phyloP scores from a whole-genome alignment of 78 protist genomes.

The Guillardia theta region DNA sequence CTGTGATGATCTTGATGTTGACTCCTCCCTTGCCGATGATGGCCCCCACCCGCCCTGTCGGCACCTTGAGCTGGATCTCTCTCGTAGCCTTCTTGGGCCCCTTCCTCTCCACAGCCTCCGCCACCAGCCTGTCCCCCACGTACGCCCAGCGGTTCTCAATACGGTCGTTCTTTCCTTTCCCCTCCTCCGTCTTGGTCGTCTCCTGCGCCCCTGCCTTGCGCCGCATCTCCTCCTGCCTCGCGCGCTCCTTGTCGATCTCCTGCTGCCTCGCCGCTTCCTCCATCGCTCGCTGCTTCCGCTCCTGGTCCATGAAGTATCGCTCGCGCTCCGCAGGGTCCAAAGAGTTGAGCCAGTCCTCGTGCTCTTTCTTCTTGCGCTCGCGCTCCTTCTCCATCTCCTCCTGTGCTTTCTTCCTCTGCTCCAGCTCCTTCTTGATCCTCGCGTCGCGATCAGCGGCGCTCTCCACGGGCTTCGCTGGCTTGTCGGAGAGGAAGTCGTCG shows the following conservation, averaged over 20 bases:
- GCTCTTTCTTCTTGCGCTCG: slow-evolving; percentile 28
- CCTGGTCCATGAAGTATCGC: not conserved
- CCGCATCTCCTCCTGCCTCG: not conserved
- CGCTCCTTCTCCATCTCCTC: not conserved
- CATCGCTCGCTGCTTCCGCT: slow-evolving; percentile 37
- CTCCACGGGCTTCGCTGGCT: not conserved
- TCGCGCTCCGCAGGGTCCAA: not conserved
- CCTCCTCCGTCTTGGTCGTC: not conserved
- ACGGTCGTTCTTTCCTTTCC: not conserved
- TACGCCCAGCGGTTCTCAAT: not conserved
- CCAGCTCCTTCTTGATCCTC: not conserved
- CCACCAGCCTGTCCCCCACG: not conserved
- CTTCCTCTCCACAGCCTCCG: slow-evolving; percentile 19
- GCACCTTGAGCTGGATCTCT: slow-evolving; percentile 15
- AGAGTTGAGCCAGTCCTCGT: slow-evolving; percentile 9
- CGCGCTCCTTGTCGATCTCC: not conserved
- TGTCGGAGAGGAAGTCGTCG: slow-evolving; percentile 14
- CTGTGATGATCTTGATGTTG: slow-evolving; percentile 16
- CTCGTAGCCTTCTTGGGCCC: slow-evolving; percentile 22
- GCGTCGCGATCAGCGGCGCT: not conserved
- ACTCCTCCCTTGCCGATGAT: slow-evolving; percentile 15
- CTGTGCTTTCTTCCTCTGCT: not conserved
- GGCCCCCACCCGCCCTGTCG: not conserved
- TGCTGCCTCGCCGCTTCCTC: not conserved
- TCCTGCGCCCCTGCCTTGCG: not conserved